A percentile compares a stretch with the other conserved stretches of the same genome.
phyloP scores from a whole-genome alignment of 2,329 filamentous ascomycete species.

The Ceratocystis eucalypticola region DNA sequence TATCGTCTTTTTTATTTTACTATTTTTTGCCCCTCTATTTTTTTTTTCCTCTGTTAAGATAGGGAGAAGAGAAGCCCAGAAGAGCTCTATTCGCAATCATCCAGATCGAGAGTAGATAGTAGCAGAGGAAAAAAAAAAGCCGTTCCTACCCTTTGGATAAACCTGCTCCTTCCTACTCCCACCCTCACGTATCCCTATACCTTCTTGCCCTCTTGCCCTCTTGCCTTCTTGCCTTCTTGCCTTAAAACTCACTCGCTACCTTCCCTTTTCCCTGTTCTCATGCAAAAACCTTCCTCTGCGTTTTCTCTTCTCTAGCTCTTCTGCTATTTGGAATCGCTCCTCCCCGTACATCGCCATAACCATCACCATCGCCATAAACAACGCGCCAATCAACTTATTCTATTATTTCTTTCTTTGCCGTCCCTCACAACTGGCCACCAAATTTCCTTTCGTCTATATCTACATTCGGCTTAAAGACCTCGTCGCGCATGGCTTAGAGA shows the following conservation, averaged over 20 bases:
- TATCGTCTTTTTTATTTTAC: background rate
- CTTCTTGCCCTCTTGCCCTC: background rate
- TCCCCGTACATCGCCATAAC: background rate
- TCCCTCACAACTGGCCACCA: background rate
- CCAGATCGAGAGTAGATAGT: background rate
- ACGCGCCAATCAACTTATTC: background rate
- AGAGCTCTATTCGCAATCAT: background rate
- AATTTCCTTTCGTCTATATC: background rate
- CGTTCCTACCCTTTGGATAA: background rate
- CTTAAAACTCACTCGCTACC: background rate
- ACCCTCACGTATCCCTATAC: too few relatives aligned
- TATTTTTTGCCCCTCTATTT: background rate
- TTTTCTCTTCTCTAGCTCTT: background rate
- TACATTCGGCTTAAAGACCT: too few relatives aligned
- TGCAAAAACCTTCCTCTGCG: background rate
- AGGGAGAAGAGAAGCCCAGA: background rate
- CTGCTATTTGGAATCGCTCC: background rate
- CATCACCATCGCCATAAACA: background rate
- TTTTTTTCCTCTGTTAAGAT: background rate
- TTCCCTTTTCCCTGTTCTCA: constrained; percentile 2
- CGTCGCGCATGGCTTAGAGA: constrained; percentile 4
- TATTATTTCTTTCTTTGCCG: background rate
- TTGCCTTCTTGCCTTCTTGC: constrained; percentile 1
- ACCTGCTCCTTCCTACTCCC: background rate
- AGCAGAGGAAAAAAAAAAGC: background rate